Evolutionary conservation across 129 eudicot genomes (phyloP).

Genomic region (Chrysanthemum makinoi): DNA sequence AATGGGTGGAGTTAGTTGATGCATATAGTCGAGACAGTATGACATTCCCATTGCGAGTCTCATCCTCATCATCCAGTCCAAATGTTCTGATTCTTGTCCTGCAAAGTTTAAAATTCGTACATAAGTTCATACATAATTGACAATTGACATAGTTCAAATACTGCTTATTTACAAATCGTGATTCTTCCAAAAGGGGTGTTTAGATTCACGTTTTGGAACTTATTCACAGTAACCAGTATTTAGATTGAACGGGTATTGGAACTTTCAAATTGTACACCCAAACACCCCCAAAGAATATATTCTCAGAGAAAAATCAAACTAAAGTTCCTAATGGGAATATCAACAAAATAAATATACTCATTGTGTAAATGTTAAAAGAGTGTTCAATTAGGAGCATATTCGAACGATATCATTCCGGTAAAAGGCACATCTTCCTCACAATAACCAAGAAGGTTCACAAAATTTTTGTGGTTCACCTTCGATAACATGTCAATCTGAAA

Average conservation of each 20-base stretch:
- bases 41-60: too few relatives aligned
- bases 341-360: constrained; percentile 32
- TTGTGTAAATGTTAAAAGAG: constrained; percentile 91
- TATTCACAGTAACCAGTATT: background rate
- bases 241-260: background rate
- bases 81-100: too few relatives aligned
- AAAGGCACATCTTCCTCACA: constrained; percentile 90
- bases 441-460: constrained; percentile 76
- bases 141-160: too few relatives aligned
- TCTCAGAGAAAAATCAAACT: too few relatives aligned
- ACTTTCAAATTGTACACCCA: too few relatives aligned
- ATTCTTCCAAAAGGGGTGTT: background rate
- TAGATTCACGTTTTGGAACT: background rate
- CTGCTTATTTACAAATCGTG: background rate
- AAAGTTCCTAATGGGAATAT: background rate
- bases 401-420: constrained; percentile 89
- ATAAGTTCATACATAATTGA: too few relatives aligned
- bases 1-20: too few relatives aligned
- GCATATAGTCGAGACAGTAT: too few relatives aligned
- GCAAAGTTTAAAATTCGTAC: too few relatives aligned
- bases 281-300: background rate
- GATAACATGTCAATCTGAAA: constrained; percentile 77
- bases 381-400: constrained; percentile 97
- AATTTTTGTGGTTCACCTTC: constrained; percentile 89
- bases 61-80: too few relatives aligned